Conservation (phyloP, 2,329 filamentous ascomycete species). For the Cytospora leucostoma region DNA sequence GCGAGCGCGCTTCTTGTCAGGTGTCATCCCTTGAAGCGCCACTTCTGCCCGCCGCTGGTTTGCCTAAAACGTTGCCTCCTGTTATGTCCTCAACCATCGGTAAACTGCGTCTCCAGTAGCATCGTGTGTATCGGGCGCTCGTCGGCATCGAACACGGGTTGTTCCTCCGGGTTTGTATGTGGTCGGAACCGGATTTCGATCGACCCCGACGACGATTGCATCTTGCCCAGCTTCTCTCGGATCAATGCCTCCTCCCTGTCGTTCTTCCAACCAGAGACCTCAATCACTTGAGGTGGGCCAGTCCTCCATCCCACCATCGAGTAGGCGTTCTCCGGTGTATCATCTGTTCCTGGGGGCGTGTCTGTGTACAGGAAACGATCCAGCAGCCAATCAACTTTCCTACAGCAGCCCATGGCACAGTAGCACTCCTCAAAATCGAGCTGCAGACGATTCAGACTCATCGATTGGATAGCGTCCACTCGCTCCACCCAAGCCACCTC, state of each 20-base stretch:
- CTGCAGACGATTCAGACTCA: constrained; percentile 16
- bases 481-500: constrained; percentile 17
- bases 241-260: neutral
- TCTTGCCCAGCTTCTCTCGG: neutral
- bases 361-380: constrained; percentile 3
- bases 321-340: neutral
- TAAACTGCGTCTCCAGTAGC: too few relatives aligned
- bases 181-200: neutral
- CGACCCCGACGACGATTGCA: neutral
- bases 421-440: constrained; percentile 21
- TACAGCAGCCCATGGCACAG: constrained; percentile 18
- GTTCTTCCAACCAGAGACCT: constrained; percentile 8
- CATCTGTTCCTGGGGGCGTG: neutral
- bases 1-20: too few relatives aligned
- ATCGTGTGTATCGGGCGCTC: neutral
- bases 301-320: neutral
- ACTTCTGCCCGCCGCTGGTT: too few relatives aligned
- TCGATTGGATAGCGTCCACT: constrained; percentile 18
- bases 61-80: too few relatives aligned
- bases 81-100: neutral
- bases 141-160: neutral
- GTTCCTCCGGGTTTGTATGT: neutral
- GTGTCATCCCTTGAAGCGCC: too few relatives aligned
- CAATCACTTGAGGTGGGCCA: constrained; percentile 12
- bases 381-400: constrained; percentile 19